Base-by-base conservation (phyloP, 2,329 filamentous ascomycete species). In the Stenocarpella maydis region DNA sequence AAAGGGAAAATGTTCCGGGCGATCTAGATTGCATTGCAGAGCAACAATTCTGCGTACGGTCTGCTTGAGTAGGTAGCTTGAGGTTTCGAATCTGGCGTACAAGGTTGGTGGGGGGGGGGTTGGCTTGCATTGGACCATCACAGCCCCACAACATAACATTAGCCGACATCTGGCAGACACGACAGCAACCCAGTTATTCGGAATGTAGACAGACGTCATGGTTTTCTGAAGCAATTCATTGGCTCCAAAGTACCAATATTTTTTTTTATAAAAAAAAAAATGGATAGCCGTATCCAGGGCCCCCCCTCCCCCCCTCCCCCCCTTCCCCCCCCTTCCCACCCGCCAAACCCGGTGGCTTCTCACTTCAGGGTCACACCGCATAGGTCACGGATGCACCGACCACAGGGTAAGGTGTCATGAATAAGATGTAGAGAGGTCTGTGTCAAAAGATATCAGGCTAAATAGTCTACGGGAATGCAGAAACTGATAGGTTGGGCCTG, bases 11-110 rank as follows among this genome's bases (percentile, higher is more conserved):
- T 49, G 19, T 10, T 63, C 14, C 24, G 12, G 26, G 41, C 10
- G 41, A 49, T n/a, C n/a, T n/a, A n/a, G n/a, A n/a, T 9, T 63
- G 58, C 43, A 49, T 49, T 37, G 58, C 58, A 63, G 58, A 49
- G 58, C 58, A 63, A 63, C 58, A 63, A 49, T 34, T 63, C 43
- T 63, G 58, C 43, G 7, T 7, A 19, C 3, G n/a, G n/a, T n/a
- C n/a, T n/a, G n/a, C n/a, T n/a, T n/a, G n/a, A n/a, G n/a, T n/a
- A n/a, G n/a, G n/a, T n/a, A n/a, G n/a, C n/a, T n/a, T n/a, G 17
- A 14, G 26, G n/a, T 17, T 34, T 26, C 24, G 43, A 43, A 12
- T 17, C 3, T 14, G 58, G 58, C 58, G 41, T 63, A 63, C 15
- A 63, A 19, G 58, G 58, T 24, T 2, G 14, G 41, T 21, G 15